phyloP scores from a whole-genome alignment of 192 early-diverging fungal genomes.

The Coemansia sp. region DNA sequence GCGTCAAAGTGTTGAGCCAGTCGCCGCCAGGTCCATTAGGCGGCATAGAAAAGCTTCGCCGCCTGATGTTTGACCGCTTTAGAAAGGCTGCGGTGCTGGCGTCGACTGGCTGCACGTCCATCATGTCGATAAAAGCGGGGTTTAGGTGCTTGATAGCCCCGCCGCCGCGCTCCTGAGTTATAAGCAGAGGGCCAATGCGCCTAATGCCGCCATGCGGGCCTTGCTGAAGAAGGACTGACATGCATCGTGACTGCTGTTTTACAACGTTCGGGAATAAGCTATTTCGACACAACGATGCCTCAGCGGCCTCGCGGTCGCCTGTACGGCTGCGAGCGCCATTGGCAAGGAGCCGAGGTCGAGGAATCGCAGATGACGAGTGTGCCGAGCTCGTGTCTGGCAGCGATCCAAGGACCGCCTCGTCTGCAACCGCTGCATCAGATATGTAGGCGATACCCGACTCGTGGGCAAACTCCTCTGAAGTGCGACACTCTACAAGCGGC shows the following conservation, averaged over 20 bases:
- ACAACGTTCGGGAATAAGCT: constrained; percentile 52
- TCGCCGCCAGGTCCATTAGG: constrained; percentile 26
- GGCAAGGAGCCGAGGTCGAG: background rate
- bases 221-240: constrained; percentile 51
- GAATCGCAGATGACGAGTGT: background rate
- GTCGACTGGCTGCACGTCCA: constrained; percentile 54
- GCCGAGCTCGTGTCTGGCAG: background rate
- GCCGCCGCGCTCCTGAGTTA: constrained; percentile 46
- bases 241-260: constrained; percentile 51
- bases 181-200: constrained; percentile 45
- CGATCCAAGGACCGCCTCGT: background rate
- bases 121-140: constrained; percentile 53
- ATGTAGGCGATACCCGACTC: constrained; percentile 29
- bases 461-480: constrained; percentile 43
- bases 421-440: constrained; percentile 2
- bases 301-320: constrained; percentile 14
- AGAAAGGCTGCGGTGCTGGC: constrained; percentile 27
- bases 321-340: constrained; percentile 10
- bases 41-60: constrained; percentile 42
- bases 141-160: constrained; percentile 37
- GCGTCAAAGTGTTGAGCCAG: constrained; percentile 26
- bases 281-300: constrained; percentile 31
- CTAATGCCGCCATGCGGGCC: constrained; percentile 54
- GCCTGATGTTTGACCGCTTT: constrained; percentile 44
- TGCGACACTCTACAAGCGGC: constrained; percentile 43